phyloP scores from a whole-genome alignment of 768 basidiomycete genomes.

The Suillus decipiens region DNA sequence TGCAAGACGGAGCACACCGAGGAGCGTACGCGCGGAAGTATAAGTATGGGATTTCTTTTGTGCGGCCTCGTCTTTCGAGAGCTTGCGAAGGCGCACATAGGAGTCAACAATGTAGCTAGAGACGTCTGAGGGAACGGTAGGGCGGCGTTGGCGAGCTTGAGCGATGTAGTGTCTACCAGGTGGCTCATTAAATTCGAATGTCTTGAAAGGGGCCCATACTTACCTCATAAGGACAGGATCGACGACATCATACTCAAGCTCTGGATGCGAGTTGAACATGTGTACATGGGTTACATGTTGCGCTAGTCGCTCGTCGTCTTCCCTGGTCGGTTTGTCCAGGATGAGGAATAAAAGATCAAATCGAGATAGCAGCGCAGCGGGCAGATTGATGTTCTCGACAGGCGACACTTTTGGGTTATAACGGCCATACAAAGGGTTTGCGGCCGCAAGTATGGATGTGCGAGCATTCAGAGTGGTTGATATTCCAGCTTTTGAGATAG shows the following conservation, averaged over 20 bases:
- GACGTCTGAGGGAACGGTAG: conserved; percentile 85
- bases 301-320: conserved; percentile 94
- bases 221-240: conserved; percentile 89
- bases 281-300: conserved; percentile 98
- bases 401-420: conserved; percentile 98
- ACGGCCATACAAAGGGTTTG: conserved; percentile 96
- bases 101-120: conserved; percentile 94
- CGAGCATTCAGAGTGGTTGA: conserved; percentile 97
- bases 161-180: conserved; percentile 88
- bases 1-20: conserved; percentile 90
- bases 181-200: conserved; percentile 12
- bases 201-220: conserved; percentile 15
- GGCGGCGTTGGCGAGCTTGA: conserved; percentile 82
- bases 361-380: conserved; percentile 92
- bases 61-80: conserved; percentile 87
- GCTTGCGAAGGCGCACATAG: conserved; percentile 93
- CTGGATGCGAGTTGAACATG: conserved; percentile 92
- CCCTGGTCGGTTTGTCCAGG: conserved; percentile 91
- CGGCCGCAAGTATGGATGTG: conserved; percentile 96
- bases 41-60: conserved; percentile 90
- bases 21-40: conserved; percentile 93
- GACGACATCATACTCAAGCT: conserved; percentile 80
- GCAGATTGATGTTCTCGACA: conserved; percentile 98
- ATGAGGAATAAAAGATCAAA: conserved; percentile 97
- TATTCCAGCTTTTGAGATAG: conserved; percentile 98